These are phyloP conservation scores for Akanthomyces dipterigenus DNA, from an alignment of 2,329 filamentous ascomycete genomes.

Conservation along the genomic window DNA sequence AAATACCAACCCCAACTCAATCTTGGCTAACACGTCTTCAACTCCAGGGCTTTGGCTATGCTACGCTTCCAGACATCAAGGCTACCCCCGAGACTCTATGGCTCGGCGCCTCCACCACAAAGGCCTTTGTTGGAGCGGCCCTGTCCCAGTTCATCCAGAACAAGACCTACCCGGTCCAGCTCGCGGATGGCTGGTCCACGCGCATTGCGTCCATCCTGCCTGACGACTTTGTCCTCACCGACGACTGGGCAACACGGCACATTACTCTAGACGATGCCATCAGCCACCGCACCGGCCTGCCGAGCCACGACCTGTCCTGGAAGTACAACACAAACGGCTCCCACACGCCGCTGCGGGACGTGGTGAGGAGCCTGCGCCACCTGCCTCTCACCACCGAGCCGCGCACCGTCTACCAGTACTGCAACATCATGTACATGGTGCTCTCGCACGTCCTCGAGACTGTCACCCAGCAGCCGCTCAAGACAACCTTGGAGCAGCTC, in stretches of 20 bases:
- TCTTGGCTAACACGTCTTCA: not conserved
- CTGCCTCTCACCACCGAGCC: slow-evolving; percentile 34
- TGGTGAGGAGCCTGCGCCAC: slow-evolving; percentile 32
- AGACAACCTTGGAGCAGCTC: slow-evolving; percentile 27
- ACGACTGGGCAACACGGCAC: slow-evolving; percentile 32
- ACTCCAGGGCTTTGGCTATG: not conserved
- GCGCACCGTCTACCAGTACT: slow-evolving; percentile 35
- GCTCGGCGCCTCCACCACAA: slow-evolving; percentile 44
- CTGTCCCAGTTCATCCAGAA: slow-evolving; percentile 40
- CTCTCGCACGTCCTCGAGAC: slow-evolving; percentile 34
- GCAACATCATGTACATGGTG: slow-evolving; percentile 38
- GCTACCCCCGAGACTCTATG: slow-evolving; percentile 39
- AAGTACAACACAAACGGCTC: slow-evolving; percentile 19
- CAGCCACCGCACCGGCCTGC: slow-evolving; percentile 40
- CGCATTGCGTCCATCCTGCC: slow-evolving; percentile 34
- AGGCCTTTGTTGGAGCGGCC: slow-evolving; percentile 41
- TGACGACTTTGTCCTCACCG: slow-evolving; percentile 39
- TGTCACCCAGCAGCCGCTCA: slow-evolving; percentile 25
- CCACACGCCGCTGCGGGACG: slow-evolving; percentile 13
- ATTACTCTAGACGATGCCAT: slow-evolving; percentile 44
- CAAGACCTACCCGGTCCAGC: slow-evolving; percentile 15
- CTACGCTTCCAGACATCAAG: slow-evolving; percentile 28
- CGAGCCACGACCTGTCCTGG: slow-evolving; percentile 30
- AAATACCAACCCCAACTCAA: not conserved
- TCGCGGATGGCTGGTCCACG: slow-evolving; percentile 33